Conservation (phyloP, 371 early-diverging fungal genomes). For the Syncephalastrum racemosum region DNA sequence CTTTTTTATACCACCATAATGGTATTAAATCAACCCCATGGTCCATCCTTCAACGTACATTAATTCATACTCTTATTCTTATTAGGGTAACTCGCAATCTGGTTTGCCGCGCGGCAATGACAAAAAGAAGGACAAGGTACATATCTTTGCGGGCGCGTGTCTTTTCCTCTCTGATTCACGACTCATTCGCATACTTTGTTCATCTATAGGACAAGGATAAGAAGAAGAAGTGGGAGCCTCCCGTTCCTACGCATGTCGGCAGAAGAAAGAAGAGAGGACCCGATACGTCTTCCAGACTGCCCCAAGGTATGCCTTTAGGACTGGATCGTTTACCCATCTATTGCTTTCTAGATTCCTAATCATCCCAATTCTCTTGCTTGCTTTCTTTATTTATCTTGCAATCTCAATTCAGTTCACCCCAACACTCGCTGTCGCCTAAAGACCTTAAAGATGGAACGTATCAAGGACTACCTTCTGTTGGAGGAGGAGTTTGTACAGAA, state of each 20-base stretch:
- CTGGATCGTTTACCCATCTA: too few species aligned
- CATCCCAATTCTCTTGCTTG: too few species aligned
- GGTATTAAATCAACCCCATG: too few species aligned
- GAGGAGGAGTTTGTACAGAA: slow-evolving; percentile 99
- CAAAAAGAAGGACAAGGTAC: slow-evolving; percentile 65
- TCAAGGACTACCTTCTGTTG: slow-evolving; percentile 96
- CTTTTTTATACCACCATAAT: too few species aligned
- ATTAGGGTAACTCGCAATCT: slow-evolving; percentile 79
- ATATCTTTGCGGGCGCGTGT: not conserved
- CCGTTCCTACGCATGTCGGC: slow-evolving; percentile 96
- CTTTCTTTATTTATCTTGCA: too few species aligned
- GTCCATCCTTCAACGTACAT: too few species aligned
- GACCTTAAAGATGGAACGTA: slow-evolving; percentile 94
- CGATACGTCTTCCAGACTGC: slow-evolving; percentile 90
- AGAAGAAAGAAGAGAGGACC: slow-evolving; percentile 97
- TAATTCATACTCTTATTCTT: not conserved
- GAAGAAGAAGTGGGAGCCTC: slow-evolving; percentile 98
- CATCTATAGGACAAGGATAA: slow-evolving; percentile 67
- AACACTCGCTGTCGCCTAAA: slow-evolving; percentile 96
- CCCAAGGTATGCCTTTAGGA: slow-evolving; percentile 67
- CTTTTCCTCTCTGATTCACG: not conserved
- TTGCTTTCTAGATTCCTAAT: too few species aligned
- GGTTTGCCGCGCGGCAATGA: slow-evolving; percentile 63
- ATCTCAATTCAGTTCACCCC: slow-evolving; percentile 78
- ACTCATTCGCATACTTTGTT: not conserved